Conservation (phyloP, 2,329 filamentous ascomycete species). For the Shiraia bambusicola region DNA sequence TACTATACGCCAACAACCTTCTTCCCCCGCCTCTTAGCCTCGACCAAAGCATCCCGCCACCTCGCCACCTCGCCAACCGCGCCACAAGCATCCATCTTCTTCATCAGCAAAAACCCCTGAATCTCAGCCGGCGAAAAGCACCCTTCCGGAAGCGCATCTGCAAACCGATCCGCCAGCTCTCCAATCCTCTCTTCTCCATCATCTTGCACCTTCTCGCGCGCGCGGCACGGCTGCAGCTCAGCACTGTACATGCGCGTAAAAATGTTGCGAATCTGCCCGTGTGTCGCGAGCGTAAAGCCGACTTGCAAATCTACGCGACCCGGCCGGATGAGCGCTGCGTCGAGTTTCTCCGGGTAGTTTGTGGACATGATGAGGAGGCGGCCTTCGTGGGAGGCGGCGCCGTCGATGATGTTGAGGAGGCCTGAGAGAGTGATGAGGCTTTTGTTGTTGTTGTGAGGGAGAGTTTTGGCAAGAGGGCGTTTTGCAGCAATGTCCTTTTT, state of each 20-base stretch:
- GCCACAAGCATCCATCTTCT: conserved; percentile 51
- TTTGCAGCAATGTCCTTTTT: no score
- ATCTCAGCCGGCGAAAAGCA: conserved; percentile 56
- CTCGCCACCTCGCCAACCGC: conserved; percentile 48
- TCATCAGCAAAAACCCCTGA: conserved; percentile 54
- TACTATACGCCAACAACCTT: conserved; percentile 16
- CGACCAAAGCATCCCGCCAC: conserved; percentile 46
- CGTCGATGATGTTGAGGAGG: conserved; percentile 80
- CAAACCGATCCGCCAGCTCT: conserved; percentile 49
- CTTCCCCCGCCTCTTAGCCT: conserved; percentile 32
- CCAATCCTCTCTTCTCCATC: conserved; percentile 41
- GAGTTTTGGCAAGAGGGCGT: conserved; percentile 12
- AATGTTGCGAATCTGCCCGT: conserved; percentile 45
- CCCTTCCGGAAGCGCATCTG: conserved; percentile 48
- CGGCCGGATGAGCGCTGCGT: conserved; percentile 72
- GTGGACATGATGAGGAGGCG: conserved; percentile 81
- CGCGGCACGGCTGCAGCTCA: conserved; percentile 6
- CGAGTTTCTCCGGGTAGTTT: conserved; percentile 72
- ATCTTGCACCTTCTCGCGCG: no score
- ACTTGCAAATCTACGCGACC: conserved; percentile 71
- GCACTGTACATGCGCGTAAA: conserved; percentile 46
- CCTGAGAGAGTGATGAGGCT: conserved; percentile 72
- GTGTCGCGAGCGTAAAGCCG: conserved; percentile 55
- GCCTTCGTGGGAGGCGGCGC: conserved; percentile 76
- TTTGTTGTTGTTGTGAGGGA: conserved; percentile 12